phyloP scores from a whole-genome alignment of 2,329 filamentous ascomycete species.

The Elsinoe arachidis region DNA sequence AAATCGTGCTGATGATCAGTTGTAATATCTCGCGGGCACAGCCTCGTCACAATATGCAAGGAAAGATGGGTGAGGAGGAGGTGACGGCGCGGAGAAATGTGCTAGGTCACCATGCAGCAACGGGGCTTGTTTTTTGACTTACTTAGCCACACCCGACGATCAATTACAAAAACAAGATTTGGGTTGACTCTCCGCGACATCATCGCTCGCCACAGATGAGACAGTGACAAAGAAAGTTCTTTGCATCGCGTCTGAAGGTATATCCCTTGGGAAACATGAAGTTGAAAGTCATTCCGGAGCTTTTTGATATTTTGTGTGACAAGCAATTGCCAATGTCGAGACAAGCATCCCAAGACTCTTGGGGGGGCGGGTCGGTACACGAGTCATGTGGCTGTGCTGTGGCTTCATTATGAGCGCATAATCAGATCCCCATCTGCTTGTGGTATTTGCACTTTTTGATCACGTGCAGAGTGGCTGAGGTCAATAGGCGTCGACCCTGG shows the following conservation, averaged over 20 bases:
- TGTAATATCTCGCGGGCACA: background rate
- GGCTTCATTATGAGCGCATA: no score
- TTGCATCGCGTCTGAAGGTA: no score
- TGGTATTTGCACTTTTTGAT: no score
- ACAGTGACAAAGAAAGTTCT: background rate
- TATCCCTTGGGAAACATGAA: background rate
- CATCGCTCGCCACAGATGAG: background rate
- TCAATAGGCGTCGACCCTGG: no score
- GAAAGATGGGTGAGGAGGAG: background rate
- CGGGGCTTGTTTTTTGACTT: background rate
- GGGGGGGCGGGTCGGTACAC: background rate
- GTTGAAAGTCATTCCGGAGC: background rate
- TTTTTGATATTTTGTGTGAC: background rate
- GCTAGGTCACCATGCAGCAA: background rate
- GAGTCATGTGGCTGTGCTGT: background rate
- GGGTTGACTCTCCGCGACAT: background rate
- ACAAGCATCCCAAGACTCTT: slow-evolving; percentile 5
- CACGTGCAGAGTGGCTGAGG: no score
- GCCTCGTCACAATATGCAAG: background rate
- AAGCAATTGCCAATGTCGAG: slow-evolving; percentile 1
- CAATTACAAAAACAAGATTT: slow-evolving; percentile 2
- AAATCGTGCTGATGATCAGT: background rate
- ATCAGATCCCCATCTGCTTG: no score
- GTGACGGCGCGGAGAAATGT: background rate
- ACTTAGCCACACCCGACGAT: background rate